A percentile compares a stretch with the other conserved stretches of the same genome.
Evolutionary conservation across 2,329 filamentous ascomycete species (phyloP).

Genomic region (Dactylellina cionopaga): DNA sequence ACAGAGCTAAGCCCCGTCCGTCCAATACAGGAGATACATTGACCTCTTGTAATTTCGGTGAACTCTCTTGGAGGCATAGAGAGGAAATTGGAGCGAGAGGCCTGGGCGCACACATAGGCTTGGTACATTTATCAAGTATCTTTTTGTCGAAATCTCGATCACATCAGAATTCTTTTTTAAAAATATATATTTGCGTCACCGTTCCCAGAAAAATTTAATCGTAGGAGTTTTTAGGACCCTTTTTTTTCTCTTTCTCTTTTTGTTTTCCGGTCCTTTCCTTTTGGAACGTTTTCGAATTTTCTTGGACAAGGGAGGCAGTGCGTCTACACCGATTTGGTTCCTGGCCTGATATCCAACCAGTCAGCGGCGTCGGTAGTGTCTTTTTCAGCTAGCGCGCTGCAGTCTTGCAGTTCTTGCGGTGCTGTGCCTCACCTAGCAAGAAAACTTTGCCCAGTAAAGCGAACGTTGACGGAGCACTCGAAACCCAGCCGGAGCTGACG

Average conservation of each 20-base stretch:
- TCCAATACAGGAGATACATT: conserved; percentile 41
- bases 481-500: conserved; percentile 37
- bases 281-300: conserved; percentile 26
- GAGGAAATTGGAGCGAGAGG: conserved; percentile 20
- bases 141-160: conserved; percentile 20
- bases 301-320: conserved; percentile 43
- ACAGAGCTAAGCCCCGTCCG: conserved; percentile 47
- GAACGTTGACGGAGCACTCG: conserved; percentile 36
- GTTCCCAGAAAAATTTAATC: conserved; percentile 15
- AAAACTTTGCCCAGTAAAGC: conserved; percentile 24
- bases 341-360: conserved; percentile 35
- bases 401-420: conserved; percentile 35
- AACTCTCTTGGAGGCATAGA: conserved; percentile 29
- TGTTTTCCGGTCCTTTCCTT: background rate
- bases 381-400: conserved; percentile 51
- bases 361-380: conserved; percentile 23
- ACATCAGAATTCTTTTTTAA: conserved; percentile 12
- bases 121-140: background rate
- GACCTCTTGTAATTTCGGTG: conserved; percentile 44
- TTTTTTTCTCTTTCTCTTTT: conserved; percentile 5
- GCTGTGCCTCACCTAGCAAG: conserved; percentile 36
- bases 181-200: conserved; percentile 39
- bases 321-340: conserved; percentile 43
- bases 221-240: conserved; percentile 13
- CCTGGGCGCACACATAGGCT: conserved; percentile 15